Evolutionary conservation across 164 flowering plant genomes (phyloP).

Genomic region (Magnolia officinalis): DNA sequence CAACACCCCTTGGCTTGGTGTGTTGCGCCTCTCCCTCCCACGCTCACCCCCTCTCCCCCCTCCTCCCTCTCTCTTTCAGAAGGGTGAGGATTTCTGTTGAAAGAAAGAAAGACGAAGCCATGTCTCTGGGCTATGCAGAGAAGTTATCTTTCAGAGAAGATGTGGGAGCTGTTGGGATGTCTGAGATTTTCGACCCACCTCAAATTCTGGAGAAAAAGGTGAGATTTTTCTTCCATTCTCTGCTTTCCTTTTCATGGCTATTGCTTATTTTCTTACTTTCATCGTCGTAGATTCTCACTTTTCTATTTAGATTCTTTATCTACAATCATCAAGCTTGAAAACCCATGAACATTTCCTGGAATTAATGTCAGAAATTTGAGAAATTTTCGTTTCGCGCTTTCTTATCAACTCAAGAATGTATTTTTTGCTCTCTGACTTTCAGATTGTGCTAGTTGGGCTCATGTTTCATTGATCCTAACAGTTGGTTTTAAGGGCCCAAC

Average conservation of each 20-base stretch:
- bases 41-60: no score
- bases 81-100: not conserved
- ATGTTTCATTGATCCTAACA: no score
- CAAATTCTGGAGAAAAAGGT: slow-evolving; percentile 59
- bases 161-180: slow-evolving; percentile 82
- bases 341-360: not conserved
- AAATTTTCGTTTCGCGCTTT: not conserved
- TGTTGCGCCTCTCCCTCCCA: no score
- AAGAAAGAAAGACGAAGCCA: slow-evolving; percentile 11
- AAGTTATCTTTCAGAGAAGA: slow-evolving; percentile 87
- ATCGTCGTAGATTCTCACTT: not conserved
- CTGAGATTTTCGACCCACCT: slow-evolving; percentile 68
- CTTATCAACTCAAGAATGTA: not conserved
- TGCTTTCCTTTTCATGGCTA: not conserved
- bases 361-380: not conserved
- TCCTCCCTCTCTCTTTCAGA: no score
- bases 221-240: slow-evolving; percentile 4
- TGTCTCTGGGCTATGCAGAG: slow-evolving; percentile 92
- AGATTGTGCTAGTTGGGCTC: no score
- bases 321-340: slow-evolving; percentile 1
- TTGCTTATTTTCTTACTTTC: slow-evolving; percentile 1
- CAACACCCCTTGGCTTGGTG: no score
- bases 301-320: not conserved
- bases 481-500: not conserved
- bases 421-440: no score